Evolutionary conservation across 768 basidiomycete species (phyloP).

Genomic region (Daedaleopsis nitida): DNA sequence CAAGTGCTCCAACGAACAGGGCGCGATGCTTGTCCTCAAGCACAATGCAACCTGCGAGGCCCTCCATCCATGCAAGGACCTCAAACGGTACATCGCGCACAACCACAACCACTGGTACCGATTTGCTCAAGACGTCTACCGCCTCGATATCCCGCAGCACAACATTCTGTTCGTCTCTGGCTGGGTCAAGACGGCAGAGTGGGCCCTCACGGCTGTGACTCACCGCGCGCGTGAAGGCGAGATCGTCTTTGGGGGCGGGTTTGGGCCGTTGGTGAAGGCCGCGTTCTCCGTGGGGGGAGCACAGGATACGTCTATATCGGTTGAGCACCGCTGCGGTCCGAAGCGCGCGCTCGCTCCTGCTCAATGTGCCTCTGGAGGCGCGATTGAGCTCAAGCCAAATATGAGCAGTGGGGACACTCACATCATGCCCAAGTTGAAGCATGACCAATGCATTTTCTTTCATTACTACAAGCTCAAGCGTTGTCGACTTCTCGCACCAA

Average conservation of each 20-base stretch:
- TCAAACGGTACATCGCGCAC: conserved; percentile 6
- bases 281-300: conserved; percentile 1
- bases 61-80: conserved; percentile 2
- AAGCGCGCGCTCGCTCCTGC: background rate
- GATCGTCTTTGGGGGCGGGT: background rate
- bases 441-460: conserved; percentile 24
- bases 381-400: no score
- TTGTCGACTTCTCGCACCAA: background rate
- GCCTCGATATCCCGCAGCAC: conserved; percentile 1
- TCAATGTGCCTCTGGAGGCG: no score
- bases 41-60: background rate
- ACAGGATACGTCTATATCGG: background rate
- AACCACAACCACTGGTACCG: conserved; percentile 10
- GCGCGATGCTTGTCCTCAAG: conserved; percentile 10
- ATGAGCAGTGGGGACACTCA: no score
- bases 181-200: conserved; percentile 18
- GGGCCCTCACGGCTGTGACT: conserved; percentile 16
- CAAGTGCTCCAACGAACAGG: conserved; percentile 9
- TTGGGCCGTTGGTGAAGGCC: background rate
- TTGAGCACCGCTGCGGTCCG: conserved; percentile 1
- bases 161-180: conserved; percentile 19
- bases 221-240: conserved; percentile 3
- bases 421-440: background rate
- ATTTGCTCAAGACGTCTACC: conserved; percentile 6
- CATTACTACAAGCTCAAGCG: conserved; percentile 24